These are phyloP conservation scores for Scedosporium dehoogii DNA, from an alignment of 2,329 filamentous ascomycete species.

Conservation along the genomic window DNA sequence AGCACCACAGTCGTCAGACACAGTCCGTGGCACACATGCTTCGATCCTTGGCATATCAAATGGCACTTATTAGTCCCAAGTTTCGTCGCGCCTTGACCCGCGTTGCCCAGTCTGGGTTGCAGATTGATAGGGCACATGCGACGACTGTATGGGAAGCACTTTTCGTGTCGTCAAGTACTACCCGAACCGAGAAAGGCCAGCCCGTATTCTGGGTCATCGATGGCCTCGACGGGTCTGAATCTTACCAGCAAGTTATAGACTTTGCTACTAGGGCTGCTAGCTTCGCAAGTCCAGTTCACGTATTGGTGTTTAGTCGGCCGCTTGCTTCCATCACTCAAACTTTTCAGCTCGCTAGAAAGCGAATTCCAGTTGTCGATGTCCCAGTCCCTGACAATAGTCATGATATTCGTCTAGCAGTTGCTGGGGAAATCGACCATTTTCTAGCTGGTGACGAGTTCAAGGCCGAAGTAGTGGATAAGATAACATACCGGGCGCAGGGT, in stretches of 20 bases:
- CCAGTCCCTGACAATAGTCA: not conserved
- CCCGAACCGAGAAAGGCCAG: not conserved
- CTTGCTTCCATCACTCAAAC: not conserved
- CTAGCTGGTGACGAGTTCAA: not conserved
- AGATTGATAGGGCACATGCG: not conserved
- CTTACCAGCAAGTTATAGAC: not conserved
- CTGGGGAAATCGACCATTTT: not conserved
- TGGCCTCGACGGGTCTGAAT: not conserved
- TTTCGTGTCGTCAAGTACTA: not conserved
- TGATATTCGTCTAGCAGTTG: not conserved
- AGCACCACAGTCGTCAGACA: not conserved
- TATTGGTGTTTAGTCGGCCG: not conserved
- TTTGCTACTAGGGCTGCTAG: not conserved
- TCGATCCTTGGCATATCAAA: not conserved
- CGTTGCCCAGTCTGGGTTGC: not conserved
- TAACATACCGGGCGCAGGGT: not conserved
- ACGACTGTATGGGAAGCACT: not conserved
- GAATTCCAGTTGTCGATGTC: not conserved
- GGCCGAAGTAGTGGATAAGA: not conserved
- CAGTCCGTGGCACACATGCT: not conserved
- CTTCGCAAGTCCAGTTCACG: not conserved
- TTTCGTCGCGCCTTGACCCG: not conserved
- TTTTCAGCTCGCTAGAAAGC: not conserved
- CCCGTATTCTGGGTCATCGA: not conserved
- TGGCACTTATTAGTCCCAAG: not conserved